Base-by-base conservation (phyloP, 768 basidiomycete genomes). In the Sporobolomyces phaffii region DNA sequence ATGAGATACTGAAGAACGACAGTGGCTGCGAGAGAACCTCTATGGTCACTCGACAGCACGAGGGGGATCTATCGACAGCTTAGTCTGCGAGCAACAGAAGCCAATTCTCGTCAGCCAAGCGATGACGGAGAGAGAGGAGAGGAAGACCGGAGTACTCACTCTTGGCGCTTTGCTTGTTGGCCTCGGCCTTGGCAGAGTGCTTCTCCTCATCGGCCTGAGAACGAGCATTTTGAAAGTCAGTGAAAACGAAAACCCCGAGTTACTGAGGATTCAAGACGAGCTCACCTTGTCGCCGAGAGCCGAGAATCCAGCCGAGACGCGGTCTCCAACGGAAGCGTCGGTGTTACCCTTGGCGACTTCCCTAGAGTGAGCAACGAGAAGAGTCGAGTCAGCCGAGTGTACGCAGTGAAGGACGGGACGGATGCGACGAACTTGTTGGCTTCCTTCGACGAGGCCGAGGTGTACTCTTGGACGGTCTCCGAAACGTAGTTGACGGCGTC, bases 331-430 rank as follows among this genome's bases (percentile, higher is more conserved):
- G 1, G 50, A 50, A 28, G 61, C 64, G 61, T 60, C 29, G 26
- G 69, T 63, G 64, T 70, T 40, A 29, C 69, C 69, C 69, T 70
- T 70, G 38, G 69, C 69, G 6, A 70, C 38, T 53, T 70, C 69
- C 69, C 64, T 18, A 17, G n/a, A 26, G 13, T 36, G 4, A n/a
- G 18, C 13, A 11, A 6, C 34, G 31, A 26, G 47, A 38, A 17
- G 10, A 17, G n/a, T n/a, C n/a, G n/a, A n/a, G n/a, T n/a, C n/a
- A n/a, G n/a, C n/a, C n/a, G n/a, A n/a, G n/a, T n/a, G n/a, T n/a
- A n/a, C n/a, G n/a, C n/a, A n/a, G n/a, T n/a, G 18, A 45, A 34
- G 34, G 22, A 52, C 18, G 36, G 34, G 20, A 33, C 10, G 34
- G 24, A 52, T 8, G 20, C 31, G 34, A 36, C 51, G 5, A 34